A percentile compares a stretch with the other conserved stretches of the same genome.
These are phyloP conservation scores for Pseudisothecium myosuroides DNA, from an alignment of 225 moss, liverwort and hornwort species.

Conservation along the genomic window DNA sequence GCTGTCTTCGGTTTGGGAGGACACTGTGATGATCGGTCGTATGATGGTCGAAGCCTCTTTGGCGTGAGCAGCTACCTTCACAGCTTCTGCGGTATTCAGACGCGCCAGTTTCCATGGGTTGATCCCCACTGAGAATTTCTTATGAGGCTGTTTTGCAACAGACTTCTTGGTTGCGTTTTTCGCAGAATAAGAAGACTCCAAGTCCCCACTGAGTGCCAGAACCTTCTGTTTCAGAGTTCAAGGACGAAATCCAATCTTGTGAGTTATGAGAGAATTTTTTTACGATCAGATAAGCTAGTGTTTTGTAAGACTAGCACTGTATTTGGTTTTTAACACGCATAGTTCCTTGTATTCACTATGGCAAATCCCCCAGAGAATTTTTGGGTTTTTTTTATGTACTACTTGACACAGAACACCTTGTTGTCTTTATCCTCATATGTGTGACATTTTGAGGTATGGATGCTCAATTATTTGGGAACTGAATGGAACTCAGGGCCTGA, in stretches of 20 bases:
- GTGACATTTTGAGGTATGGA: background rate
- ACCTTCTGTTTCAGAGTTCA: slow-evolving; percentile 8
- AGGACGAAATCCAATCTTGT: background rate
- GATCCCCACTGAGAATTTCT: slow-evolving; percentile 47
- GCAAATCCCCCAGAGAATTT: background rate
- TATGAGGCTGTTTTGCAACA: slow-evolving; percentile 9
- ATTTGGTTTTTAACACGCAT: background rate
- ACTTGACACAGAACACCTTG: background rate
- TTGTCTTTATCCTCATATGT: background rate
- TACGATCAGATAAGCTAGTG: background rate
- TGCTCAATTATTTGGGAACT: background rate
- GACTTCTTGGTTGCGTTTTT: slow-evolving; percentile 16
- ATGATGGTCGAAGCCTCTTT: slow-evolving; percentile 50
- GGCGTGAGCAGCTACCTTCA: slow-evolving; percentile 53
- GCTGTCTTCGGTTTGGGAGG: slow-evolving; percentile 58
- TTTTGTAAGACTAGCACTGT: background rate
- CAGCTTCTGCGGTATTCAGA: slow-evolving; percentile 50
- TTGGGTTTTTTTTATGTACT: background rate
- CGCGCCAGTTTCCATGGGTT: slow-evolving; percentile 91
- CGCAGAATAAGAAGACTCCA: slow-evolving; percentile 19
- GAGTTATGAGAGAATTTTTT: background rate
- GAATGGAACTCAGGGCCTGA: background rate
- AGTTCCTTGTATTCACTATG: background rate
- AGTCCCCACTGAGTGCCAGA: slow-evolving; percentile 20
- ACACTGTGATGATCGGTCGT: slow-evolving; percentile 25